Percentiles rank a stretch among this genome's conserved stretches.
Conservation (phyloP, 2,329 filamentous ascomycete species). For the Xylariaceae sp. region DNA sequence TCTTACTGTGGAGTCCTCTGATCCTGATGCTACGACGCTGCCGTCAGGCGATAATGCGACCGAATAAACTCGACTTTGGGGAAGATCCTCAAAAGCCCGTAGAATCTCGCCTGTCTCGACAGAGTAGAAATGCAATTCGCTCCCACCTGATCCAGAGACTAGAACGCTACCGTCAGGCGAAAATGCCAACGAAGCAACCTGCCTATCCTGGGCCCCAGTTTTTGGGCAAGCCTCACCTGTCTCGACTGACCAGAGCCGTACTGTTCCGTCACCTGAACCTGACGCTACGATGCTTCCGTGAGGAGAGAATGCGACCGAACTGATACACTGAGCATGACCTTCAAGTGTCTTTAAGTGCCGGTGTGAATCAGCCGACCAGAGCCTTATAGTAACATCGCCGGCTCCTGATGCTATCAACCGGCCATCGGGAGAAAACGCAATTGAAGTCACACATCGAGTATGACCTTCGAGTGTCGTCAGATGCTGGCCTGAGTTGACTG, state of each 20-base stretch:
- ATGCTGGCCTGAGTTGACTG: too few species aligned
- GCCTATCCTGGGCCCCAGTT: too few species aligned
- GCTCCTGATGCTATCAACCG: too few species aligned
- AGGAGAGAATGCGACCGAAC: slow-evolving; percentile 11
- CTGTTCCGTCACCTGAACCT: neutral
- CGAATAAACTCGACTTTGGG: too few species aligned
- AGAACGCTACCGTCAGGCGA: neutral
- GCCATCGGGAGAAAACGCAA: too few species aligned
- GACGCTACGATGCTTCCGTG: slow-evolving; percentile 7
- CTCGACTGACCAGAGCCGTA: slow-evolving; percentile 3
- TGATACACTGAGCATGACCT: too few species aligned
- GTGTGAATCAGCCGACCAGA: too few species aligned
- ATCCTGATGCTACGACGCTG: neutral
- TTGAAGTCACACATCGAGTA: too few species aligned
- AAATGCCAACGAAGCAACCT: neutral
- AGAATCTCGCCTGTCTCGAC: neutral
- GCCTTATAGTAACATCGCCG: too few species aligned
- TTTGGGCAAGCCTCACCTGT: neutral
- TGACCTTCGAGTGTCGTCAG: slow-evolving; percentile 15
- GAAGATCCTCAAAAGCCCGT: too few species aligned
- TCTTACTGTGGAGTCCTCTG: neutral
- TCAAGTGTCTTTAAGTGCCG: too few species aligned
- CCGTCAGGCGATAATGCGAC: slow-evolving; percentile 6
- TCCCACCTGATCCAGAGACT: neutral
- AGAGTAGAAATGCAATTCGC: too few species aligned